phyloP scores from a whole-genome alignment of 2,329 filamentous ascomycete species.

The Exutisphaerella laricina region DNA sequence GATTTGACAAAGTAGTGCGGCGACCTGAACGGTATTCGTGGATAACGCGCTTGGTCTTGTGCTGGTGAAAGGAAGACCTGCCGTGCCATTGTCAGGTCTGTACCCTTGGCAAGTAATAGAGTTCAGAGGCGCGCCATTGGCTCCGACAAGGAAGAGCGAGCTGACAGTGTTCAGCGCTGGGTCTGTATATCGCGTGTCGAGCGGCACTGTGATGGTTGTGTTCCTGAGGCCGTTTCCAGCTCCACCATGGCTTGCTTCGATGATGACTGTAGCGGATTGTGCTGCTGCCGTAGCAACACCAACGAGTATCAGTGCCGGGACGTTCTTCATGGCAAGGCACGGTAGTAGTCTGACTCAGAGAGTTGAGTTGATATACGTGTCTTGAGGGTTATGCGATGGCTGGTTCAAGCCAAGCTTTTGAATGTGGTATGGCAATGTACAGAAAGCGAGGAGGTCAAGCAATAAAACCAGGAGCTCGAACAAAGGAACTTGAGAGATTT shows the following conservation, averaged over 20 bases:
- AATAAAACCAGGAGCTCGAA: neutral
- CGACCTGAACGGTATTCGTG: slow-evolving; percentile 26
- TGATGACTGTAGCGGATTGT: slow-evolving; percentile 20
- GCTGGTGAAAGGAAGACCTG: slow-evolving; percentile 23
- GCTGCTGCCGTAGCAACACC: slow-evolving; percentile 14
- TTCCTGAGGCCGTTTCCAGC: slow-evolving; percentile 25
- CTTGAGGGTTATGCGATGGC: neutral
- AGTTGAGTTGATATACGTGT: neutral
- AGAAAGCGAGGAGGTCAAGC: neutral
- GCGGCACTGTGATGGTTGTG: slow-evolving; percentile 23
- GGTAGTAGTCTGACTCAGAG: neutral
- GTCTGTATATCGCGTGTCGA: slow-evolving; percentile 22
- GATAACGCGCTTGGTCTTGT: slow-evolving; percentile 18
- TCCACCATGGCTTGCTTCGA: slow-evolving; percentile 24
- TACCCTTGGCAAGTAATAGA: slow-evolving; percentile 26
- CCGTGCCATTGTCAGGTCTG: slow-evolving; percentile 18
- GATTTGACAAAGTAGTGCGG: slow-evolving; percentile 21
- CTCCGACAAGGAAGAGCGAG: slow-evolving; percentile 23
- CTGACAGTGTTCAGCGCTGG: slow-evolving; percentile 23
- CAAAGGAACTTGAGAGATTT: too few relatives aligned
- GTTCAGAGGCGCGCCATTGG: slow-evolving; percentile 13
- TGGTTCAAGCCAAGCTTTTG: neutral
- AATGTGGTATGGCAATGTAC: neutral
- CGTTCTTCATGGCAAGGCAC: neutral
- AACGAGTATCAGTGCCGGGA: neutral